Evolutionary conservation across 108 stramenopile genomes (phyloP).

Genomic region (Fistulifera pelliculosa): DNA sequence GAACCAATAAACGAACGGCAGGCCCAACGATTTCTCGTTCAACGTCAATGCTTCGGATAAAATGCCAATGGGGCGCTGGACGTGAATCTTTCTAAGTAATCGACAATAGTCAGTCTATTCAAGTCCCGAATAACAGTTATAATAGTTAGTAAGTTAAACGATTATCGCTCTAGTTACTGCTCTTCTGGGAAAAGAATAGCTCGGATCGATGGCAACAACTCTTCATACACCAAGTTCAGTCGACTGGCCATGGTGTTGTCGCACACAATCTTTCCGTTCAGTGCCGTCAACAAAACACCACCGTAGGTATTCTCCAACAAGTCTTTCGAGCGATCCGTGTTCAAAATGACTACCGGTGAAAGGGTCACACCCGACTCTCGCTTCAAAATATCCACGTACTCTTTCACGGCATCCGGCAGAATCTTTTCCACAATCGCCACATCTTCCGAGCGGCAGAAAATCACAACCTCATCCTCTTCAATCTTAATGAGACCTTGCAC

Average conservation of each 20-base stretch:
- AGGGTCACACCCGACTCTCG: conserved; percentile 79
- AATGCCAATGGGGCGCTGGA: no score
- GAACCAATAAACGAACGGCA: no score
- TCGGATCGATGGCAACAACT: conserved; percentile 92
- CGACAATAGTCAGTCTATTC: no score
- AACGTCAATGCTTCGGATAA: no score
- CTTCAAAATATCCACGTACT: conserved; percentile 92
- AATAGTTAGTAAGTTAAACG: background rate
- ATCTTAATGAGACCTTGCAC: conserved; percentile 99
- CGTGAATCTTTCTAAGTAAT: no score
- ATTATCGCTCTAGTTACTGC: background rate
- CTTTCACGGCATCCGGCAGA: conserved; percentile 72
- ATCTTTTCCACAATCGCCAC: conserved; percentile 64
- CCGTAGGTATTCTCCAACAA: conserved; percentile 72
- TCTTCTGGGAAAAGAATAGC: conserved; percentile 86
- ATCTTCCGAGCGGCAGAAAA: conserved; percentile 89
- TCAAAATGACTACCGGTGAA: conserved; percentile 71
- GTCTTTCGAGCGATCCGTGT: conserved; percentile 54
- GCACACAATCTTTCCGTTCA: conserved; percentile 88
- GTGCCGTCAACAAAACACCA: conserved; percentile 88
- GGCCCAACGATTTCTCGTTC: no score
- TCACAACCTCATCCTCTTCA: conserved; percentile 87
- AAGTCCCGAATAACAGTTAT: background rate
- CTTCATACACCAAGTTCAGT: conserved; percentile 82
- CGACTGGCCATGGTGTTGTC: conserved; percentile 95